Base-by-base conservation (phyloP, 352 stramenopile species). In the Phytophthora aleatoria region DNA sequence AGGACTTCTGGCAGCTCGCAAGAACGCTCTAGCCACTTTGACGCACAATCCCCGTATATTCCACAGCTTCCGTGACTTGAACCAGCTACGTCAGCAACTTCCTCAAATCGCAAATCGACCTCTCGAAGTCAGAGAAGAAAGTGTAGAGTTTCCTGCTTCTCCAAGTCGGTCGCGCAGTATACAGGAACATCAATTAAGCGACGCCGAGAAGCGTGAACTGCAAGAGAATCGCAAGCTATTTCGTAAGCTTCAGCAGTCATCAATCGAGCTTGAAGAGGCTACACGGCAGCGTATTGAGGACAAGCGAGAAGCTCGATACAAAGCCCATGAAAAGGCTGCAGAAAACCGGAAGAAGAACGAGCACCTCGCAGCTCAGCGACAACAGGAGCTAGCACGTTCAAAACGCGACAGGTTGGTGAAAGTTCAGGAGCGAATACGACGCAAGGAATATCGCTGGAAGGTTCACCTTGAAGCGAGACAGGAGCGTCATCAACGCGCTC, bases 61-160 rank as follows among this genome's bases (percentile, higher is more conserved):
- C 16, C 60, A 70, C 45, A 90, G 72, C 60, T 80, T 75, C 50
- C 61, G 59, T 1, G 64, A 82, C 39, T 26, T 90, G 9, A 76
- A 74, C 10, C 64, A 85, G 16, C 57, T 87, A 26, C 71, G 66
- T 16, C 57, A 77, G n/a, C 61, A 84, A 35, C 50, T 86, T 2
- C 80, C 77, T 0, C 52, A 65, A 7, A 67, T 83, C 10, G 12
- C 61, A 2, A 62, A 62, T 51, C 54, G 63, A 31, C 31, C 36
- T 6, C 48, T n/a, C 16, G 53, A 63, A 10, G 36, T 33, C 5
- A 42, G 41, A 13, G 43, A 73, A 49, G 58, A 73, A 36, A 13
- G 5, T 1, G 26, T n/a, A 0, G 59, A 65, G n/a, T 39, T 42
- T 31, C 11, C 35, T 11, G 31, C 57, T 9, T 38, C 30, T 11